A percentile compares a stretch with the other conserved stretches of the same genome.
phyloP scores from a whole-genome alignment of 352 stramenopile species.

The Phytophthora litchii region DNA sequence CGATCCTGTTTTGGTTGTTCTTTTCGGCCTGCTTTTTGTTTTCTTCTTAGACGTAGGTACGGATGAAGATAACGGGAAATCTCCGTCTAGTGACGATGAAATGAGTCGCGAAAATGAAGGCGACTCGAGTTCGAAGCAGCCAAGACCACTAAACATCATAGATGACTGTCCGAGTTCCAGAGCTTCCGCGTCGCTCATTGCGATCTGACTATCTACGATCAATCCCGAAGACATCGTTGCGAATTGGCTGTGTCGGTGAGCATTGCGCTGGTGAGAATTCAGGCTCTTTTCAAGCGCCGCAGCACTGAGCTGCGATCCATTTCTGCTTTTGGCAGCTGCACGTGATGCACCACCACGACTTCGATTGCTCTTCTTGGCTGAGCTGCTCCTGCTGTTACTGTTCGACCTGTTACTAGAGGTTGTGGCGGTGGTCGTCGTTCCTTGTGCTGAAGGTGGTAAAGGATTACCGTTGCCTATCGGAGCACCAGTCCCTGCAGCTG shows the following conservation, averaged over 20 bases:
- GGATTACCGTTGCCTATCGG: constrained; percentile 38
- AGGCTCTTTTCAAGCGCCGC: constrained; percentile 41
- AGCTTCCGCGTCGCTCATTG: constrained; percentile 30
- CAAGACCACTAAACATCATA: constrained; percentile 65
- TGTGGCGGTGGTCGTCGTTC: not conserved
- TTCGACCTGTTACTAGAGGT: constrained; percentile 21
- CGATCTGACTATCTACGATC: constrained; percentile 39
- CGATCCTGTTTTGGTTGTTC: constrained; percentile 15
- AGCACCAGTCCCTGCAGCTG: constrained; percentile 27
- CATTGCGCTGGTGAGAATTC: constrained; percentile 37
- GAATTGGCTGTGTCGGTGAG: constrained; percentile 41
- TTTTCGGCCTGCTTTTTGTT: constrained; percentile 50
- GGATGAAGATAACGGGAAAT: constrained; percentile 27
- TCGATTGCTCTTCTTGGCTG: constrained; percentile 33
- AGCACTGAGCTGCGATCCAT: constrained; percentile 19
- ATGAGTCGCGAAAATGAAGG: constrained; percentile 64
- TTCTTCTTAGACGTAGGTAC: constrained; percentile 25
- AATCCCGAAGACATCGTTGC: constrained; percentile 32
- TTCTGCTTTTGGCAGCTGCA: constrained; percentile 20
- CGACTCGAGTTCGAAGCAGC: constrained; percentile 76
- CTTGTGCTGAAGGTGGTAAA: constrained; percentile 6
- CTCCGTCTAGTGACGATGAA: constrained; percentile 30
- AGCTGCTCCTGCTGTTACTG: constrained; percentile 28
- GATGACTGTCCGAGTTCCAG: constrained; percentile 36
- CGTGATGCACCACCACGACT: constrained; percentile 24